Evolutionary conservation across 1,284 basidiomycete genomes (phyloP).

Genomic region (Leccinum subatratum): DNA sequence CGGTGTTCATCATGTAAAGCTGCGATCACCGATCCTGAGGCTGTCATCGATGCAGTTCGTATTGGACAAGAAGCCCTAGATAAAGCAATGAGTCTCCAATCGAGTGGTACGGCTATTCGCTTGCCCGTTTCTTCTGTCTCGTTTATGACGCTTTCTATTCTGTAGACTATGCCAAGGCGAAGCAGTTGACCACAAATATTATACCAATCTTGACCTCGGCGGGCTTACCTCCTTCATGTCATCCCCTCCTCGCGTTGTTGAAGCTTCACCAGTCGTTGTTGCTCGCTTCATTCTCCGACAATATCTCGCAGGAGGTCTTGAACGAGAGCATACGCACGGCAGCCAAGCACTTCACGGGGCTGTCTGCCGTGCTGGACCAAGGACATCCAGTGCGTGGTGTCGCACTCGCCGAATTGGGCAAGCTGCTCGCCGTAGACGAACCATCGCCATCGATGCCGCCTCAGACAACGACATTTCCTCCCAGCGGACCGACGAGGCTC

Average conservation of each 20-base stretch:
- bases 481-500: conserved; percentile 58
- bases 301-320: conserved; percentile 44
- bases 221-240: conserved; percentile 54
- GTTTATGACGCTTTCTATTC: background rate
- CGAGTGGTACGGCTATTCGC: conserved; percentile 41
- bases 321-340: conserved; percentile 63
- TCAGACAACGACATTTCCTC: conserved; percentile 46
- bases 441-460: conserved; percentile 37
- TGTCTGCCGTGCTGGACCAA: conserved; percentile 48
- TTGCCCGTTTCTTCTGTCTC: background rate
- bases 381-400: conserved; percentile 81
- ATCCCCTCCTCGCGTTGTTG: conserved; percentile 73
- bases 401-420: conserved; percentile 75
- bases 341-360: conserved; percentile 52
- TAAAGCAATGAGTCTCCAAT: conserved; percentile 61
- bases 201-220: conserved; percentile 56
- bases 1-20: conserved; percentile 60
- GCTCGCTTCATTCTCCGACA: conserved; percentile 45
- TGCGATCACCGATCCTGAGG: conserved; percentile 36
- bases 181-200: conserved; percentile 60
- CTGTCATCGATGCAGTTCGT: conserved; percentile 45
- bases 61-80: conserved; percentile 66
- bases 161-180: conserved; percentile 53
- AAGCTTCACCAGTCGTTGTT: conserved; percentile 67
- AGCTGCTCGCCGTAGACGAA: conserved; percentile 74